Evolutionary conservation across 306 rosid species (phyloP).

Genomic region (Vicia villosa): DNA sequence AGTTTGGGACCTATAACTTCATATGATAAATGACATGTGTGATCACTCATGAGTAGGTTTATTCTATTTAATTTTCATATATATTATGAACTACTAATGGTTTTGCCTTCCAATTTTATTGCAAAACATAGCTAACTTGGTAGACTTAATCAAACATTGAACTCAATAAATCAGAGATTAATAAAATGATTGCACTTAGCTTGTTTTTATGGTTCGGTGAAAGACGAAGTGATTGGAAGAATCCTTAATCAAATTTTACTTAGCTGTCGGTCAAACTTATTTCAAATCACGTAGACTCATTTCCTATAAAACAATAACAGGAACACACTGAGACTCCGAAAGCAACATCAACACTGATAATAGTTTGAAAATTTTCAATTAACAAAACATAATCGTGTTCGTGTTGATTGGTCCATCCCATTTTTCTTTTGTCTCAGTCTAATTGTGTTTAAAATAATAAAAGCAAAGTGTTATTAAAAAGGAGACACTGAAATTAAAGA

Average conservation of each 20-base stretch:
- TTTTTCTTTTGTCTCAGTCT: background rate
- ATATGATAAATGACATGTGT: slow-evolving; percentile 17
- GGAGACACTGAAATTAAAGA: slow-evolving; percentile 5
- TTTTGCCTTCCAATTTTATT: background rate
- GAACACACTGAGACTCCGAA: background rate
- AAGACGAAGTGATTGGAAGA: background rate
- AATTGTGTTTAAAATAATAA: slow-evolving; percentile 1
- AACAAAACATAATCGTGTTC: background rate
- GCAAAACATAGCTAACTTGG: slow-evolving; percentile 12
- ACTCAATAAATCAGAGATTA: background rate
- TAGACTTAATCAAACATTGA: background rate
- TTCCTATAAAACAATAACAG: background rate
- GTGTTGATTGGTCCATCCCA: background rate
- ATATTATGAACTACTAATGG: background rate
- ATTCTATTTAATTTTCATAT: slow-evolving; percentile 31
- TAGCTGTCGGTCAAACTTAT: background rate
- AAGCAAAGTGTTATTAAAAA: background rate
- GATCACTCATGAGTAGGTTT: background rate
- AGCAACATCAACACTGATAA: background rate
- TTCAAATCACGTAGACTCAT: background rate
- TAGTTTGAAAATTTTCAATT: background rate
- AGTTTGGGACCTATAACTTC: slow-evolving; percentile 39
- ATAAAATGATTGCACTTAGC: background rate
- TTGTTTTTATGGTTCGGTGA: background rate
- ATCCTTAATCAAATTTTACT: background rate